A percentile compares a stretch with the other conserved stretches of the same genome.
These are phyloP conservation scores for Daldinia bambusicola DNA, from an alignment of 495 filamentous ascomycete genomes.

Conservation along the genomic window DNA sequence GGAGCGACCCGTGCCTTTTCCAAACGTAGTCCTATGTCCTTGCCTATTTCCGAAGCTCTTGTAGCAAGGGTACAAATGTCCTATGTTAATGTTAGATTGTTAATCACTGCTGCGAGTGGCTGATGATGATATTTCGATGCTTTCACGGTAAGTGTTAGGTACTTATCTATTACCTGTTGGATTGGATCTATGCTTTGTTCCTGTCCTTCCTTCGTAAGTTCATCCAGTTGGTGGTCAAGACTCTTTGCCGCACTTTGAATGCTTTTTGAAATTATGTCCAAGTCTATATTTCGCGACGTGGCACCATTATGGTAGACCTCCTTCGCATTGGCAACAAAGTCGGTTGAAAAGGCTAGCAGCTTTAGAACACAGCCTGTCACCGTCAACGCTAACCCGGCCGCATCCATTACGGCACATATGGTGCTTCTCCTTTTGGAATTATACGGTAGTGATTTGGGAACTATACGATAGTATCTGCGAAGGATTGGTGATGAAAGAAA, in stretches of 20 bases:
- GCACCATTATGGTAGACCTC: constrained; percentile 28
- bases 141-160: neutral
- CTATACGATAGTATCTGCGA: no score
- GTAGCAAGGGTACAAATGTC: no score
- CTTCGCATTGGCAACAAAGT: constrained; percentile 30
- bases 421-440: no score
- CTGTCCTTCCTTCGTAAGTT: neutral
- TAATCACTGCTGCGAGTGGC: no score
- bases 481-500: no score
- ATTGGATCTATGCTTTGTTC: no score
- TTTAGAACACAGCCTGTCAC: constrained; percentile 24
- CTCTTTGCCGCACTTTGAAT: constrained; percentile 19
- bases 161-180: no score
- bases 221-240: constrained; percentile 9
- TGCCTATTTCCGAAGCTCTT: no score
- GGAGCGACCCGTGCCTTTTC: neutral
- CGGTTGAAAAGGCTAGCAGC: constrained; percentile 24
- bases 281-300: constrained; percentile 16
- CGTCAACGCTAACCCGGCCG: neutral
- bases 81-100: no score
- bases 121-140: neutral
- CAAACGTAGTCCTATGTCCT: no score
- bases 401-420: no score
- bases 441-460: no score
- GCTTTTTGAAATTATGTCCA: constrained; percentile 7